Evolutionary conservation across 139 green algal genomes (phyloP).

Genomic region (Bryopsis sp.): DNA sequence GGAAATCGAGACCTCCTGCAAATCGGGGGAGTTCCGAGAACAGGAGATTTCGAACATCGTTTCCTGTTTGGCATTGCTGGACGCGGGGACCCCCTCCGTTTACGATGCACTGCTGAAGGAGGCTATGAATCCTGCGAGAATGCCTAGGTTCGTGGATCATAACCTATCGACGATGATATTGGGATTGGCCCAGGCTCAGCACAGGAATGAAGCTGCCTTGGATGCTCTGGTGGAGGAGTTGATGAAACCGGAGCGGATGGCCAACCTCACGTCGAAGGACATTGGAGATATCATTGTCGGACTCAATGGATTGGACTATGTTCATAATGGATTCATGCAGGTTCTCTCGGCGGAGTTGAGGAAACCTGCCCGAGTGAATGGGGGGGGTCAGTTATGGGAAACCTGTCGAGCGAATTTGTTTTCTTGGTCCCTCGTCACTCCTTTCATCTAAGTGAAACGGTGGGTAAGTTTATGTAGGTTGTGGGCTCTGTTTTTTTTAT

Average conservation of each 20-base stretch:
- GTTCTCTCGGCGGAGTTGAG: constrained; percentile 10
- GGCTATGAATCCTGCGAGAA: neutral
- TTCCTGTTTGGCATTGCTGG: constrained; percentile 12
- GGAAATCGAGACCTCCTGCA: neutral
- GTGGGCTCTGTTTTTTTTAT: too few relatives aligned
- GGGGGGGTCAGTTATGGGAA: constrained; percentile 4
- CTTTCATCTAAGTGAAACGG: too few relatives aligned
- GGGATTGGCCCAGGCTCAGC: neutral
- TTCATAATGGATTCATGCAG: constrained; percentile 13
- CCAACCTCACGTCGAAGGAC: constrained; percentile 13
- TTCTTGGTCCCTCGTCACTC: constrained; percentile 16
- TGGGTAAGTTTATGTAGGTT: too few relatives aligned
- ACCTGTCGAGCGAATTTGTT: constrained; percentile 14
- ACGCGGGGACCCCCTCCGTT: neutral
- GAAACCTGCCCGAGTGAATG: constrained; percentile 4
- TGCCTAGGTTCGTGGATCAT: constrained; percentile 10
- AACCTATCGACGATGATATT: constrained; percentile 19
- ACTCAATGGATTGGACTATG: constrained; percentile 13
- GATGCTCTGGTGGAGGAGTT: constrained; percentile 4
- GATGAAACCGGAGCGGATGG: neutral
- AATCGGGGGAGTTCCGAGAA: constrained; percentile 3
- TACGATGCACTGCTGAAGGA: neutral
- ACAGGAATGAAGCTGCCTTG: neutral
- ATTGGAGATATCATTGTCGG: constrained; percentile 13
- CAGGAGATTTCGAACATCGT: constrained; percentile 17